phyloP scores from a whole-genome alignment of 2,329 filamentous ascomycete species.

The Fusarium goolgardi region DNA sequence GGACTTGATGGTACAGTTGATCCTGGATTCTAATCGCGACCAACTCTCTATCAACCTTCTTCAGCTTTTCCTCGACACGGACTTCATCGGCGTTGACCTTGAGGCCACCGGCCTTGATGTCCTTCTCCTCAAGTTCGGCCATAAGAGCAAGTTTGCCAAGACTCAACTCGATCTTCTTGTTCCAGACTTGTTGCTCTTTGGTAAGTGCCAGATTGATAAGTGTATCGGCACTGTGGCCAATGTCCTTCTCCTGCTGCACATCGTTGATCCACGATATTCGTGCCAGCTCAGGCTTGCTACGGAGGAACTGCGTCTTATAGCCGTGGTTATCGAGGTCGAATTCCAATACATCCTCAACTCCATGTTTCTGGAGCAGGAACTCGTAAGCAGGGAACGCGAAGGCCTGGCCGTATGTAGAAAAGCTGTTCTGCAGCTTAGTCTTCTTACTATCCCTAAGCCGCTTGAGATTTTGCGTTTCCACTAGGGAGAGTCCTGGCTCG shows the following conservation, averaged over 20 bases:
- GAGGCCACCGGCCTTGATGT: constrained; percentile 51
- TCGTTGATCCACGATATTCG: constrained; percentile 97
- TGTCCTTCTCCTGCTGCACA: constrained; percentile 79
- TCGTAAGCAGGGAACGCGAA: constrained; percentile 85
- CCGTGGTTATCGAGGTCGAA: constrained; percentile 74
- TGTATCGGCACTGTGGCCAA: constrained; percentile 76
- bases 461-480: constrained; percentile 49
- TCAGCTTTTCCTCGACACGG: constrained; percentile 58
- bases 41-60: constrained; percentile 71
- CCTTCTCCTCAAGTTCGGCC: constrained; percentile 64
- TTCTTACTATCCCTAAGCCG: constrained; percentile 57
- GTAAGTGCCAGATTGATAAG: constrained; percentile 76
- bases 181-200: constrained; percentile 86
- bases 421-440: constrained; percentile 63
- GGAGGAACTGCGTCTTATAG: constrained; percentile 83
- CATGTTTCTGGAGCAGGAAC: constrained; percentile 75
- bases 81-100: constrained; percentile 53
- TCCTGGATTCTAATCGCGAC: constrained; percentile 84
- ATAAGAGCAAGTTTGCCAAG: constrained; percentile 85
- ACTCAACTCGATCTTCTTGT: constrained; percentile 91
- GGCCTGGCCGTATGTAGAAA: constrained; percentile 71
- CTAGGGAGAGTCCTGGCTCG: constrained; percentile 46
- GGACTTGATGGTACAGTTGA: constrained; percentile 76
- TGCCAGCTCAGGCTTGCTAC: constrained; percentile 75
- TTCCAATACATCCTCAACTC: constrained; percentile 75